Evolutionary conservation across 768 basidiomycete species (phyloP).

Genomic region (Hypsizygus marmoreus): DNA sequence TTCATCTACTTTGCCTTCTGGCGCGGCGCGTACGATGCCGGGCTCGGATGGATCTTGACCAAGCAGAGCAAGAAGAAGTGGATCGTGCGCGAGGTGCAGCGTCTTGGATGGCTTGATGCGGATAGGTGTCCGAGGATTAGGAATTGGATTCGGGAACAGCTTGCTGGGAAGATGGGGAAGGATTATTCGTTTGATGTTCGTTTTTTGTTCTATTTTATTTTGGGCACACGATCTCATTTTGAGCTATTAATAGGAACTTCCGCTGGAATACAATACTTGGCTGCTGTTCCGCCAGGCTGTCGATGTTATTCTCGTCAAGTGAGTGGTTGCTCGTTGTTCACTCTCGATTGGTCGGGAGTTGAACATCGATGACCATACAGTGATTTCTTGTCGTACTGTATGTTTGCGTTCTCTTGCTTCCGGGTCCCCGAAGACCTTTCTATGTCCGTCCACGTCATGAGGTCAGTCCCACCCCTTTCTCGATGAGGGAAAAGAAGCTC

Average conservation of each 20-base stretch:
- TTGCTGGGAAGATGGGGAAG: constrained; percentile 91
- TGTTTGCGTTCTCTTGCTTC: constrained; percentile 95
- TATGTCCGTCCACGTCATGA: constrained; percentile 69
- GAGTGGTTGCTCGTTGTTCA: constrained; percentile 30
- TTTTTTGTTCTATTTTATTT: constrained; percentile 1
- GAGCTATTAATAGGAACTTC: constrained; percentile 63
- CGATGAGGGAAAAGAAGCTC: neutral
- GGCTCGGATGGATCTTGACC: constrained; percentile 91
- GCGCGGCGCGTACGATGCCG: constrained; percentile 89
- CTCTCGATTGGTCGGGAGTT: neutral
- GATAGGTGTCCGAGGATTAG: constrained; percentile 61
- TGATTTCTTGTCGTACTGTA: constrained; percentile 91
- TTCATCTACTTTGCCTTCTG: constrained; percentile 91
- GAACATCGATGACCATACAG: too few species aligned
- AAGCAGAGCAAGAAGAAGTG: constrained; percentile 95
- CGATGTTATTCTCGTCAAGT: constrained; percentile 96
- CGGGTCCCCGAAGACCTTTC: constrained; percentile 82
- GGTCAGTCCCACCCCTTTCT: constrained; percentile 42
- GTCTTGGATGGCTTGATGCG: constrained; percentile 88
- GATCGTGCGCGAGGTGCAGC: constrained; percentile 82
- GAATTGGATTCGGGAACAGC: constrained; percentile 83
- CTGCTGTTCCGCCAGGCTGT: constrained; percentile 94
- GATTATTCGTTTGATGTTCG: constrained; percentile 87
- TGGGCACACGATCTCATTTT: constrained; percentile 6
- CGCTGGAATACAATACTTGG: constrained; percentile 96